Evolutionary conservation across 1,284 basidiomycete species (phyloP).

Genomic region (Irpex rosettiformis): DNA sequence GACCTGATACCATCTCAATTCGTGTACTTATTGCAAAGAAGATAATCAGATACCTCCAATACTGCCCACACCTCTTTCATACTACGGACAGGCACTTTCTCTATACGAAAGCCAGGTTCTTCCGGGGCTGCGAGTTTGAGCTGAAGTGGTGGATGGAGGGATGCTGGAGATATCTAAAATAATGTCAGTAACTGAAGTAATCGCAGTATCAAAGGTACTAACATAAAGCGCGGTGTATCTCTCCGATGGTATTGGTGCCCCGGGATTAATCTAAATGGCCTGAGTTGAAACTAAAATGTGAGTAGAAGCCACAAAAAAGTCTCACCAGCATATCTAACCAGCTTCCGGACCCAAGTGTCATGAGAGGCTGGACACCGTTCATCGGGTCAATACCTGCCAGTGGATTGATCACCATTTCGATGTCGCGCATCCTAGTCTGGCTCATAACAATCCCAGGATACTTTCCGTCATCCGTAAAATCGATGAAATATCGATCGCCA

Average conservation of each 20-base stretch:
- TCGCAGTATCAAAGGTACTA: constrained; percentile 18
- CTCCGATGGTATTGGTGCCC: constrained; percentile 39
- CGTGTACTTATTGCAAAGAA: background rate
- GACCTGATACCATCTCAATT: constrained; percentile 40
- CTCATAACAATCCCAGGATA: constrained; percentile 61
- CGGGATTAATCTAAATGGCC: constrained; percentile 42
- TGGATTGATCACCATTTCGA: constrained; percentile 58
- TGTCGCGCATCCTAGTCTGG: constrained; percentile 66
- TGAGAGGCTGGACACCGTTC: constrained; percentile 37
- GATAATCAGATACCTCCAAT: constrained; percentile 47
- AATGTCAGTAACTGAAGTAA: background rate
- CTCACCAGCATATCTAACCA: constrained; percentile 71
- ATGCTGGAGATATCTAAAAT: constrained; percentile 56
- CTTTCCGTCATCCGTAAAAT: constrained; percentile 60
- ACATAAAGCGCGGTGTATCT: constrained; percentile 45
- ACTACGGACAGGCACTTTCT: constrained; percentile 63
- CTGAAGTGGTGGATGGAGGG: constrained; percentile 61
- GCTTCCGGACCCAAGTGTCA: constrained; percentile 51
- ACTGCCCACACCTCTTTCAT: constrained; percentile 70
- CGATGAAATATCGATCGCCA: constrained; percentile 59
- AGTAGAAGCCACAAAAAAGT: constrained; percentile 10
- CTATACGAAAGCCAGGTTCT: constrained; percentile 69
- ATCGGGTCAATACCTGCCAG: constrained; percentile 43
- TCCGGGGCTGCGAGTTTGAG: constrained; percentile 60
- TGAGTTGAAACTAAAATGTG: background rate